Percentiles rank a stretch among this genome's conserved stretches.
Evolutionary conservation across 352 stramenopile genomes (phyloP).

Genomic region (Pythium biforme): DNA sequence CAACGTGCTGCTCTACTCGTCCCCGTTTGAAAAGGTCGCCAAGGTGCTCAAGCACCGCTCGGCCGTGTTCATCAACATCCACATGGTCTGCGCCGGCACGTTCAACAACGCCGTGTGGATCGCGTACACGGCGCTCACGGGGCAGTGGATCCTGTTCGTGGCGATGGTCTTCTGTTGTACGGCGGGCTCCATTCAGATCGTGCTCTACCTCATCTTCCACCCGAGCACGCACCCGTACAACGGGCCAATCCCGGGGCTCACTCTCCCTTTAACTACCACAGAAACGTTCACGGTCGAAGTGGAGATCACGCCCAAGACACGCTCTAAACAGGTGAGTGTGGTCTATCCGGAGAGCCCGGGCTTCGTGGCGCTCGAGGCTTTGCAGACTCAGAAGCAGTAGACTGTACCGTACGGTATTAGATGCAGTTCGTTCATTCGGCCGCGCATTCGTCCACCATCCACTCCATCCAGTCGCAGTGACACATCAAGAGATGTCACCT

Average conservation of each 20-base stretch:
- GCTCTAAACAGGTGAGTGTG: neutral
- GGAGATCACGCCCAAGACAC: neutral
- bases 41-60: conserved; percentile 48
- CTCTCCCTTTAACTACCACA: neutral
- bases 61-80: conserved; percentile 47
- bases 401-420: too few relatives aligned
- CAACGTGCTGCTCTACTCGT: conserved; percentile 53
- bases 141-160: conserved; percentile 48
- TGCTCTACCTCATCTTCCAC: conserved; percentile 36
- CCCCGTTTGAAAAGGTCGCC: conserved; percentile 54
- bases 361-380: neutral
- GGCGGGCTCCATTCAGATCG: conserved; percentile 35
- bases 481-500: neutral
- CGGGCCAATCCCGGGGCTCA: conserved; percentile 17
- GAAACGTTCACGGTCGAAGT: too few relatives aligned
- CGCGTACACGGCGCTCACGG: conserved; percentile 40
- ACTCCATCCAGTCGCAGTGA: too few relatives aligned
- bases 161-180: conserved; percentile 40
- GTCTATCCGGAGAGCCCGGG: neutral
- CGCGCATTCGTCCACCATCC: too few relatives aligned
- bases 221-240: conserved; percentile 34
- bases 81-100: conserved; percentile 48
- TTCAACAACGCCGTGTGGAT: conserved; percentile 58
- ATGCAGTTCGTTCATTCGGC: too few relatives aligned
- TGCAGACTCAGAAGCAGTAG: neutral